A percentile compares a stretch with the other conserved stretches of the same genome.
These are phyloP conservation scores for Stemphylium lycopersici DNA, from an alignment of 2,329 filamentous ascomycete genomes.

Conservation along the genomic window DNA sequence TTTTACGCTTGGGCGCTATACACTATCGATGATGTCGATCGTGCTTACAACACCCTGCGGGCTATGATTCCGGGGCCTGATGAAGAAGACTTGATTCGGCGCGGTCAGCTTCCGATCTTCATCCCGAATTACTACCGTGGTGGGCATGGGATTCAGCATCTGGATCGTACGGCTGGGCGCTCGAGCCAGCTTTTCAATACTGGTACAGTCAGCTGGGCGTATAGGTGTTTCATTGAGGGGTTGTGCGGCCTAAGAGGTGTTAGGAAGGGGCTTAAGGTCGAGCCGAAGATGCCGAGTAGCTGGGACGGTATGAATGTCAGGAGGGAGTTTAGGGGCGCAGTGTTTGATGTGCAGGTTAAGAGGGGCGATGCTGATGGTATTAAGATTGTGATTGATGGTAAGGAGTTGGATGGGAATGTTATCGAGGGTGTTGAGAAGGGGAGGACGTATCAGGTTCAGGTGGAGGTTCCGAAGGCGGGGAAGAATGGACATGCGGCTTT, in stretches of 20 bases:
- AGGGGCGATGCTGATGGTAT: conserved; percentile 52
- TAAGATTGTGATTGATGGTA: conserved; percentile 49
- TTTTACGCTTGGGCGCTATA: conserved; percentile 64
- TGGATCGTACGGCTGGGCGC: conserved; percentile 57
- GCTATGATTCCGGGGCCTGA: conserved; percentile 62
- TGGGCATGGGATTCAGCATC: conserved; percentile 36
- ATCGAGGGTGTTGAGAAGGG: conserved; percentile 54
- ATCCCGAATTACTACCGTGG: conserved; percentile 63
- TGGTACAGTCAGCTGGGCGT: conserved; percentile 63
- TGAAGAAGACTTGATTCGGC: conserved; percentile 58
- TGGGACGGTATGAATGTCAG: conserved; percentile 59
- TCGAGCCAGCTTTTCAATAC: conserved; percentile 66
- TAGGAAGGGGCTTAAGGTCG: conserved; percentile 54
- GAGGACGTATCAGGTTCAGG: conserved; percentile 54
- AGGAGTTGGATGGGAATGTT: conserved; percentile 49
- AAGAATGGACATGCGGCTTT: not conserved
- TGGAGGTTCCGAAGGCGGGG: conserved; percentile 41
- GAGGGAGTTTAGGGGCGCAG: conserved; percentile 59
- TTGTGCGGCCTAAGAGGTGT: conserved; percentile 62
- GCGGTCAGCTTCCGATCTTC: conserved; percentile 63
- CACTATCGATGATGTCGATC: conserved; percentile 56
- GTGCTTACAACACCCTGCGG: conserved; percentile 59
- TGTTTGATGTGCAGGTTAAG: conserved; percentile 55
- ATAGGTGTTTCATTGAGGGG: conserved; percentile 62
- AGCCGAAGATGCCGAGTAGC: conserved; percentile 58